Conservation (phyloP, 2,329 filamentous ascomycete genomes). For the Lachnellula occidentalis region DNA sequence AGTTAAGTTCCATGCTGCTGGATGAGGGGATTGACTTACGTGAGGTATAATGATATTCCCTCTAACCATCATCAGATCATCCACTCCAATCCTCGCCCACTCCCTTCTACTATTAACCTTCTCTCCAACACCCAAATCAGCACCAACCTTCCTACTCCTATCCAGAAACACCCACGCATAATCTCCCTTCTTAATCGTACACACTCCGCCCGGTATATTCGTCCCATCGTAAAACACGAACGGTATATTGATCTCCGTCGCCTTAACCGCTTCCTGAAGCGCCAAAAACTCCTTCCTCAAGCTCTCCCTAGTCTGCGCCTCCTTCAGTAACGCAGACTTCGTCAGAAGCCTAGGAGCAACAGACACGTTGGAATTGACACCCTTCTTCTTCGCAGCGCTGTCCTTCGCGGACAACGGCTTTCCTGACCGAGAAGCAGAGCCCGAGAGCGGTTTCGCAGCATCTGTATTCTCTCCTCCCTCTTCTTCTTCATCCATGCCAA, state of each 20-base stretch:
- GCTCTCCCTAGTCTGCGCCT: slow-evolving; percentile 70
- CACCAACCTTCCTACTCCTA: slow-evolving; percentile 83
- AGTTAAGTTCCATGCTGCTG: no score
- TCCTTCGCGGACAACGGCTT: slow-evolving; percentile 20
- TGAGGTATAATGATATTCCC: slow-evolving; percentile 91
- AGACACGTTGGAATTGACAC: slow-evolving; percentile 55
- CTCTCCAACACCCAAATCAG: slow-evolving; percentile 69
- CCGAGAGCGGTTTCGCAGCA: slow-evolving; percentile 30
- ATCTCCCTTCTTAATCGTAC: slow-evolving; percentile 89
- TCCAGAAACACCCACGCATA: slow-evolving; percentile 91
- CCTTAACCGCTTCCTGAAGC: slow-evolving; percentile 81
- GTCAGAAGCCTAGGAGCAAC: slow-evolving; percentile 70
- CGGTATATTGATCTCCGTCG: slow-evolving; percentile 81
- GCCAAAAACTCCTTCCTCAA: slow-evolving; percentile 74
- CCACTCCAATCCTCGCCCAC: slow-evolving; percentile 91
- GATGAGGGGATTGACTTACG: slow-evolving; percentile 49
- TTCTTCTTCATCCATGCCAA: slow-evolving; percentile 51
- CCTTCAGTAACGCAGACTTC: slow-evolving; percentile 70
- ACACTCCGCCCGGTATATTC: slow-evolving; percentile 77
- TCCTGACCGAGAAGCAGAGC: slow-evolving; percentile 27
- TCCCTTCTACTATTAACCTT: slow-evolving; percentile 59
- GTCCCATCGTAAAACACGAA: slow-evolving; percentile 98
- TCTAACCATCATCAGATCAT: slow-evolving; percentile 89
- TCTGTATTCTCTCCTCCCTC: slow-evolving; percentile 33
- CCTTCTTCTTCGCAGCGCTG: slow-evolving; percentile 43